These are phyloP conservation scores for Eremochloa ophiuroides DNA, from an alignment of 176 grass and related monocot species.

Conservation along the genomic window DNA sequence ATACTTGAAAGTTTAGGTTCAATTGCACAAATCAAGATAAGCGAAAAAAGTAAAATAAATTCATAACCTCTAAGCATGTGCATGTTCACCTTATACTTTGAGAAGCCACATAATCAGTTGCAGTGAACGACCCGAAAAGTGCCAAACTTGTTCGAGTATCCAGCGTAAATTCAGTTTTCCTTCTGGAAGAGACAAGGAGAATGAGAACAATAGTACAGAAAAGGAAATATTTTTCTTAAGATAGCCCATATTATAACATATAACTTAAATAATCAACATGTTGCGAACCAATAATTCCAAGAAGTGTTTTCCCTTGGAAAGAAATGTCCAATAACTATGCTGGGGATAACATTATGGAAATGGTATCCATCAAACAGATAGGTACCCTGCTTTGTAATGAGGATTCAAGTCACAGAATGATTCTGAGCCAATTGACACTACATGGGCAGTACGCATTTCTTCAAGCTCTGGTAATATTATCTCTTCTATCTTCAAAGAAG, in stretches of 20 bases:
- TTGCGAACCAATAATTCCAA: neutral
- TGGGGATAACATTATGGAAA: slow-evolving; percentile 15
- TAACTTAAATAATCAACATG: neutral
- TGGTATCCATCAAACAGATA: slow-evolving; percentile 12
- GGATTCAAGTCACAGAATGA: slow-evolving; percentile 67
- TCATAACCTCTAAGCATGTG: slow-evolving; percentile 15
- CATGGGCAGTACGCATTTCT: slow-evolving; percentile 88
- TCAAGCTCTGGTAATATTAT: slow-evolving; percentile 97
- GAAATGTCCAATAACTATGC: neutral
- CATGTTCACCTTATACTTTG: slow-evolving; percentile 77
- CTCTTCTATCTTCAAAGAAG: slow-evolving; percentile 72
- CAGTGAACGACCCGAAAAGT: slow-evolving; percentile 78
- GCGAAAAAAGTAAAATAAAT: neutral
- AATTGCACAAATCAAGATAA: neutral
- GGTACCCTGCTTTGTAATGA: slow-evolving; percentile 70
- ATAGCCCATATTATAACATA: neutral
- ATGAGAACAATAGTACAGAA: slow-evolving; percentile 7
- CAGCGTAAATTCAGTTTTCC: slow-evolving; percentile 55
- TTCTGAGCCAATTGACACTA: slow-evolving; percentile 95
- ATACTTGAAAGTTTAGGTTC: neutral
- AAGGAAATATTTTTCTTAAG: neutral
- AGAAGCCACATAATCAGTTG: slow-evolving; percentile 84
- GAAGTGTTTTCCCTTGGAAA: slow-evolving; percentile 10
- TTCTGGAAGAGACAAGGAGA: slow-evolving; percentile 36
- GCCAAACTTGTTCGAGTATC: slow-evolving; percentile 90